Evolutionary conservation across 257 asterid species (phyloP).

Genomic region (Handroanthus guayacan): DNA sequence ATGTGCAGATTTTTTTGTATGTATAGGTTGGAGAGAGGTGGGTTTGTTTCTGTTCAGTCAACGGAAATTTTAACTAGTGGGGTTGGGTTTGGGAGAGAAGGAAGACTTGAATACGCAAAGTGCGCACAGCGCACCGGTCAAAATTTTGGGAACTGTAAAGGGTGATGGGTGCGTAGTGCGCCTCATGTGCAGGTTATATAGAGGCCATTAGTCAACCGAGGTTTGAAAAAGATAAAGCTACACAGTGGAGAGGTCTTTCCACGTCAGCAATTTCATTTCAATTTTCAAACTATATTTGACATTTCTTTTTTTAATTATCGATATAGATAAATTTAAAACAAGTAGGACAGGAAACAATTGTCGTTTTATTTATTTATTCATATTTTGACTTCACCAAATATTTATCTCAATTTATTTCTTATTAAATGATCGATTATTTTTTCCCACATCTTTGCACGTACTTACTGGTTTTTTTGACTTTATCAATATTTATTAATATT

Average conservation of each 20-base stretch:
- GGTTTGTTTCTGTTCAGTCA: slow-evolving; percentile 47
- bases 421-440: no score
- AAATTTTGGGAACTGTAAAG: slow-evolving; percentile 41
- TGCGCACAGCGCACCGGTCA: slow-evolving; percentile 60
- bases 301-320: neutral
- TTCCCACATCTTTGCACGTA: no score
- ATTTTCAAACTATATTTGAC: neutral
- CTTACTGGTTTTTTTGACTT: no score
- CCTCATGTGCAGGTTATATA: slow-evolving; percentile 43
- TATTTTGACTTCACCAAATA: neutral
- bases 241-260: slow-evolving; percentile 31
- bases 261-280: slow-evolving; percentile 28
- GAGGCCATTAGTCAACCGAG: slow-evolving; percentile 48
- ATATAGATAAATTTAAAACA: neutral
- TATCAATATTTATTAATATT: no score
- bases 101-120: slow-evolving; percentile 66
- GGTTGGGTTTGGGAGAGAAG: slow-evolving; percentile 39
- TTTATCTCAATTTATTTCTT: no score
- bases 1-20: neutral
- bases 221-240: slow-evolving; percentile 43
- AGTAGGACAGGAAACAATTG: neutral
- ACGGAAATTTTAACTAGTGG: slow-evolving; percentile 53
- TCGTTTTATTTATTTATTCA: neutral
- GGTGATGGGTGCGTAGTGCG: slow-evolving; percentile 46
- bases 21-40: slow-evolving; percentile 28